Base-by-base conservation (phyloP, 129 eudicot species). In the Kitagawia praeruptora region DNA sequence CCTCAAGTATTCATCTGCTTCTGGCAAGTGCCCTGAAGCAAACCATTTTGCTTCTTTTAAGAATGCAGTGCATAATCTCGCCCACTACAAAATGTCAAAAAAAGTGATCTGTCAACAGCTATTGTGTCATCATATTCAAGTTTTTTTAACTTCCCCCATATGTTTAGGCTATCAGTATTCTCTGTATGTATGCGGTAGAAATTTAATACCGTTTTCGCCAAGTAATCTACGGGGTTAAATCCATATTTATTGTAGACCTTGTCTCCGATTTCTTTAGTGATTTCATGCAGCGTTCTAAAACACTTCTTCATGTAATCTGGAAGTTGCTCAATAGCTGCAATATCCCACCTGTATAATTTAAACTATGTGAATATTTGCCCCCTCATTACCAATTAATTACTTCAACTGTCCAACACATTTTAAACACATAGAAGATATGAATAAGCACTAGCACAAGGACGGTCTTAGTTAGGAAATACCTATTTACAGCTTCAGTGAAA, bases 11-110 rank as follows among this genome's bases (percentile, higher is more conserved):
- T 64, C 71, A 9, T 64, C 71, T 64, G 71, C 38, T 64, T 10
- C 39, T 64, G 71, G 71, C 37, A 64, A 64, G 31, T 64, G 15
- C 39, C 71, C 71, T 10, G 71, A 64, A 10, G 71, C 71, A 64
- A 64, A 64, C 71, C 71, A 64, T 28, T 64, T 64, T 12, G 71
- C 71, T 64, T 64, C 71, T 28, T n/a, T 39, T 64, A 64, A 28
- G 31, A 64, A 64, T 28, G 71, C 71, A 28, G 16, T 28, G 39
- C 71, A 64, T 64, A 64, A 64, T 11, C 5, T 25, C 5, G 37
- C 71, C 71, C 71, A 64, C 71, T 64, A 38, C 71, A 64, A 25
- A 11, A 40, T 40, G 5, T 40, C 42, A 40, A 40, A 25, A 63
- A 21, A 5, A n/a, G 6, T 19, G 64, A 16, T 19, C 10, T 19